A percentile compares a stretch with the other conserved stretches of the same genome.
Conservation (phyloP, 1,284 basidiomycete species). For the Porodaedalea pini region DNA sequence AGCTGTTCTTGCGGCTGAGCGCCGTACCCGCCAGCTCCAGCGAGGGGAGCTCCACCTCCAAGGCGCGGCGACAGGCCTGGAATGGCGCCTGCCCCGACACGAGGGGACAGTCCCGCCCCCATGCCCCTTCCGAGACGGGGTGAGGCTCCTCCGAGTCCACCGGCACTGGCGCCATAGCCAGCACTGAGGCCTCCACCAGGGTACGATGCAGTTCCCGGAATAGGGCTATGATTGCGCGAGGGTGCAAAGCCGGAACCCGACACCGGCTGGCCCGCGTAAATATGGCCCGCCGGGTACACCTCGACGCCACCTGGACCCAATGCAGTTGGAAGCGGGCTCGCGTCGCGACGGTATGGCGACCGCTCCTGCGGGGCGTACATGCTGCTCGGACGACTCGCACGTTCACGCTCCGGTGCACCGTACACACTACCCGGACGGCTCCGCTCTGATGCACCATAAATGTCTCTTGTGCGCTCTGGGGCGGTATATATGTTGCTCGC, state of each 20-base stretch:
- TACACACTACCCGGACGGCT: not conserved
- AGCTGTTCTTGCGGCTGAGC: slow-evolving; percentile 38
- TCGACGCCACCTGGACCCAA: slow-evolving; percentile 17
- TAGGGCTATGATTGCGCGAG: slow-evolving; percentile 17
- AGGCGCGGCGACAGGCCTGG: slow-evolving; percentile 15
- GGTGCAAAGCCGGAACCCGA: slow-evolving; percentile 1
- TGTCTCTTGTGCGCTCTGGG: not conserved
- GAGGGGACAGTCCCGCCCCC: slow-evolving; percentile 9
- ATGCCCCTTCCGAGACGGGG: not conserved
- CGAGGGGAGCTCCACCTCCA: slow-evolving; percentile 11
- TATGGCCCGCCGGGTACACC: slow-evolving; percentile 52
- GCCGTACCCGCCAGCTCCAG: slow-evolving; percentile 9
- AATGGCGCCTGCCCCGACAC: not conserved
- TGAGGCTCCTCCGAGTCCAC: slow-evolving; percentile 9
- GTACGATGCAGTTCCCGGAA: slow-evolving; percentile 11
- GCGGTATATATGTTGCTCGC: not conserved
- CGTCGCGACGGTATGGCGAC: slow-evolving; percentile 18
- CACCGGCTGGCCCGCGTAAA: slow-evolving; percentile 46
- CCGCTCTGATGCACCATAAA: not conserved
- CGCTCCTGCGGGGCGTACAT: slow-evolving; percentile 25
- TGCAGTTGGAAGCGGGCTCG: slow-evolving; percentile 7
- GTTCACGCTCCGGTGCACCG: not conserved
- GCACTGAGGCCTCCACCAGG: too few species aligned
- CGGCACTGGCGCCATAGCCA: slow-evolving; percentile 3
- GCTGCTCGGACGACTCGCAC: slow-evolving; percentile 8